A percentile compares a stretch with the other conserved stretches of the same genome.
These are phyloP conservation scores for Fusarium aywerte DNA, from an alignment of 2,329 filamentous ascomycete species.

Conservation along the genomic window DNA sequence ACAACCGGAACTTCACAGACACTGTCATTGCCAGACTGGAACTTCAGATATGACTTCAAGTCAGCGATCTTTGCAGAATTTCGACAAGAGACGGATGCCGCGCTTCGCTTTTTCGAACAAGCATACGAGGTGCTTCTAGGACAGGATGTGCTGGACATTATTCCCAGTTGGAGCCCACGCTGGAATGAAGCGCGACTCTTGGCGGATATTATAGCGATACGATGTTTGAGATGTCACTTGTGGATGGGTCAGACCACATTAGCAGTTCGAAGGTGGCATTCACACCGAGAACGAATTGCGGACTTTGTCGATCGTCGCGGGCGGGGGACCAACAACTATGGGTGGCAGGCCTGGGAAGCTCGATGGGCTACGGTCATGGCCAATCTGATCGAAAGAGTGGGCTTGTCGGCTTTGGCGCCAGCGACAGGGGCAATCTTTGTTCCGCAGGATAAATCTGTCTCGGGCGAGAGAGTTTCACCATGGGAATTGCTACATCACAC, in stretches of 20 bases:
- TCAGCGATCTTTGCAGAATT: constrained; percentile 91
- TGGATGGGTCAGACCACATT: constrained; percentile 82
- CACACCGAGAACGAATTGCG: constrained; percentile 77
- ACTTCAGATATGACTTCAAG: constrained; percentile 95
- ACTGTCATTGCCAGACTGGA: constrained; percentile 88
- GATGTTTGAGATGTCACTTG: constrained; percentile 83
- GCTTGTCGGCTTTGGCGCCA: constrained; percentile 61
- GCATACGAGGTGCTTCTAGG: constrained; percentile 87
- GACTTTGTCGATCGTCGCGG: constrained; percentile 85
- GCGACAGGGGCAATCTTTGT: constrained; percentile 60
- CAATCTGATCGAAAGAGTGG: constrained; percentile 65
- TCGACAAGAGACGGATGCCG: constrained; percentile 89
- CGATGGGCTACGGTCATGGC: constrained; percentile 74
- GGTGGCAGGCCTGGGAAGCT: constrained; percentile 94
- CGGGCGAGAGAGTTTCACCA: constrained; percentile 68
- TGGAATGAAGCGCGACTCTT: constrained; percentile 95
- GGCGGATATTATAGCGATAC: constrained; percentile 82
- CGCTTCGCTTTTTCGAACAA: constrained; percentile 85
- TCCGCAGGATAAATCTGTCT: constrained; percentile 67
- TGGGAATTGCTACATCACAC: constrained; percentile 74
- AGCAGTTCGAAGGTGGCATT: constrained; percentile 82
- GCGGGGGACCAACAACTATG: constrained; percentile 87
- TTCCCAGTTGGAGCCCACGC: constrained; percentile 87
- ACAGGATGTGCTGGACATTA: constrained; percentile 85
- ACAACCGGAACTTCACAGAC: constrained; percentile 87